Evolutionary conservation across 2,329 filamentous ascomycete species (phyloP).

Genomic region (Aschersonia sp.): DNA sequence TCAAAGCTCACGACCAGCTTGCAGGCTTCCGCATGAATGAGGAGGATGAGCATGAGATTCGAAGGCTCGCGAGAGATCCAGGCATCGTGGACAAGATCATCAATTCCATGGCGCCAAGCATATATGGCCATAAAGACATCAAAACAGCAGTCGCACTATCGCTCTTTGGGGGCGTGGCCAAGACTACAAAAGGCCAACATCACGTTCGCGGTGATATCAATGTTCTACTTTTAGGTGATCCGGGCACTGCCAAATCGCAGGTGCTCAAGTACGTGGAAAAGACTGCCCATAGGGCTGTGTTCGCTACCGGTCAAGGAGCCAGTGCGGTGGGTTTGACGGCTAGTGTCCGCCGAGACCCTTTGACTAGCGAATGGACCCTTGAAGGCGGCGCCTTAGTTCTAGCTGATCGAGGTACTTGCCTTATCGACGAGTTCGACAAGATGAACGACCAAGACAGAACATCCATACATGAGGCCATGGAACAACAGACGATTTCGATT

Average conservation of each 20-base stretch:
- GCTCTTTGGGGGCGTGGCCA: constrained; percentile 87
- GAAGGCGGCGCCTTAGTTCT: constrained; percentile 92
- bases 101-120: constrained; percentile 86
- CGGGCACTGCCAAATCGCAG: constrained; percentile 95
- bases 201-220: constrained; percentile 96
- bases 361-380: constrained; percentile 94
- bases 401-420: constrained; percentile 83
- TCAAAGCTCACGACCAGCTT: constrained; percentile 94
- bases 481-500: constrained; percentile 98
- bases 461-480: constrained; percentile 98
- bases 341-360: constrained; percentile 83
- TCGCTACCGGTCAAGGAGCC: constrained; percentile 93
- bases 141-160: constrained; percentile 93
- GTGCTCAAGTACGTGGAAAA: constrained; percentile 96
- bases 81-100: constrained; percentile 88
- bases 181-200: constrained; percentile 77
- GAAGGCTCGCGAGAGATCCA: constrained; percentile 73
- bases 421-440: constrained; percentile 99
- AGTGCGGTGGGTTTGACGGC: constrained; percentile 96
- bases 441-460: constrained; percentile 99
- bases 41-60: constrained; percentile 84
- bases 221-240: constrained; percentile 87
- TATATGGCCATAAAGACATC: constrained; percentile 92
- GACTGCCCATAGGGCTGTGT: constrained; percentile 90
- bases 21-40: constrained; percentile 92